Base-by-base conservation (phyloP, 441 rosid species). In the Adansonia gregorii region DNA sequence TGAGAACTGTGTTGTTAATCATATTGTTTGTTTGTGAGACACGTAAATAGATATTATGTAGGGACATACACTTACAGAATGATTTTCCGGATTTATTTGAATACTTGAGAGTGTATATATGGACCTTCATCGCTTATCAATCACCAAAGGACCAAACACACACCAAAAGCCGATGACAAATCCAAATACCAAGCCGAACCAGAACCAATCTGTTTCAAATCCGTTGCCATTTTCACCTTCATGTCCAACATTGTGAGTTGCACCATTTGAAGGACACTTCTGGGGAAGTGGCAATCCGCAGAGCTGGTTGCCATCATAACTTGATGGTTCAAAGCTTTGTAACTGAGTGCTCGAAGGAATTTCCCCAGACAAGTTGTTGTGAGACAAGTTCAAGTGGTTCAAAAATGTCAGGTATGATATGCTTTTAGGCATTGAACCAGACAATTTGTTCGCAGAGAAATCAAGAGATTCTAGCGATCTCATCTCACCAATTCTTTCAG, bases 291-390 rank as follows among this genome's bases (percentile, higher is more conserved):
- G 85, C 12, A 35, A 71, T 6, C 84, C 84, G 22, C 81, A 81
- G 8, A 83, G 82, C 4, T 68, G 24, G 15, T 84, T 84, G 12
- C 82, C 82, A 2, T 1, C 6, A 19, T 65, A 84, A 55, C 70
- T 17, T 0, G 80, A 85, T 3, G 67, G 8, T 43, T 60, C 14
- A 4, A 80, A 82, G 41, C 82, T 24, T 31, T 82, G 67, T 0
- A 85, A 0, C 59, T 81, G 88, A 49, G 80, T 81, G 51, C 72
- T 45, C 0, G 0, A 2, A 39, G 83, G 88, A 1, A 85, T 79
- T 77, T 41, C 52, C 2, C 88, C 78, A 0, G 15, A 17, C 9
- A 85, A 22, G 0, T 72, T 56, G 51, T 85, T 83, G 6, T 2
- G 0, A 3, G 80, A 83, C 2, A 83, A 45, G 61, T 86, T 82